Percentiles rank a stretch among this genome's conserved stretches.
phyloP scores from a whole-genome alignment of 805 yeast species.

The Kregervanrija delftensis region DNA sequence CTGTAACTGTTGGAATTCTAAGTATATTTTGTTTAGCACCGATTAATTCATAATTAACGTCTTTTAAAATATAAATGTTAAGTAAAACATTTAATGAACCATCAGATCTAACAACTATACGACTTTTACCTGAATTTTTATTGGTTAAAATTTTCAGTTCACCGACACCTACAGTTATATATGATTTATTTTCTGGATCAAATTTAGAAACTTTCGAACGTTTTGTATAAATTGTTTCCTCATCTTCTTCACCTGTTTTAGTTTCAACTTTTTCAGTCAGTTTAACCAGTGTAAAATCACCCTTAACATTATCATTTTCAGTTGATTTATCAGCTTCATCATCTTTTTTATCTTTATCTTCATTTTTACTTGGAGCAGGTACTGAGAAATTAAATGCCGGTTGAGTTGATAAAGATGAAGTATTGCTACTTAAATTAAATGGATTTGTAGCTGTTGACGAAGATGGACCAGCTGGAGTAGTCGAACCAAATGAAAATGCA shows the following conservation, averaged over 20 bases:
- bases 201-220: constrained; percentile 66
- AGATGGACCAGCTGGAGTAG: not conserved
- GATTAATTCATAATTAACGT: constrained; percentile 51
- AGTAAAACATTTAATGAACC: constrained; percentile 77
- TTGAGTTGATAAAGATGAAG: constrained; percentile 2
- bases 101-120: constrained; percentile 80
- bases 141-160: constrained; percentile 67
- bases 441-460: constrained; percentile 7
- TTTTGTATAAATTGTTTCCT: constrained; percentile 54
- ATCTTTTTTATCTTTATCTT: constrained; percentile 9
- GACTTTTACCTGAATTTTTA: constrained; percentile 50
- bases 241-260: constrained; percentile 83
- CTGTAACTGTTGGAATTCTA: constrained; percentile 55
- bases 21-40: constrained; percentile 58
- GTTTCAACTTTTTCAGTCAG: constrained; percentile 46
- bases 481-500: not conserved
- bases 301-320: constrained; percentile 40
- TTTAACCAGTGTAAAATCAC: constrained; percentile 39
- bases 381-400: constrained; percentile 3
- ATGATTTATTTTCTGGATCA: constrained; percentile 45
- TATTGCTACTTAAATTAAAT: constrained; percentile 8
- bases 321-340: constrained; percentile 28
- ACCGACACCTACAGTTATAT: constrained; percentile 70
- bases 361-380: not conserved
- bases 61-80: constrained; percentile 54